phyloP scores from a whole-genome alignment of 2,329 filamentous ascomycete species.

The Fusarium sulawesiense region DNA sequence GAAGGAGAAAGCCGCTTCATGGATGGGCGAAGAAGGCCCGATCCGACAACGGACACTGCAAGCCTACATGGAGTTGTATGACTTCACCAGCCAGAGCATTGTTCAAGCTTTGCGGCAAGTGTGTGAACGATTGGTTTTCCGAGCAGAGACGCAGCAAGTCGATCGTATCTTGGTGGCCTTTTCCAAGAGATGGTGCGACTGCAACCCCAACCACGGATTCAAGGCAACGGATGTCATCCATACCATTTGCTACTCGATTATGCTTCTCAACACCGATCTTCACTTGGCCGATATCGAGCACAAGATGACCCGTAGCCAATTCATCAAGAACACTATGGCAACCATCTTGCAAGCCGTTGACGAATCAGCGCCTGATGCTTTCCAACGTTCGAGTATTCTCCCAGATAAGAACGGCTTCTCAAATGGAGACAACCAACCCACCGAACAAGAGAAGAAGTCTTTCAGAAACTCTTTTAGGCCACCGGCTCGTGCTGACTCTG shows the following conservation, averaged over 20 bases:
- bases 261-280: slow-evolving; percentile 94
- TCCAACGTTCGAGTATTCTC: slow-evolving; percentile 69
- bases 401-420: slow-evolving; percentile 56
- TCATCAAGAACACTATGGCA: slow-evolving; percentile 95
- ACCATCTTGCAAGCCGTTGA: slow-evolving; percentile 82
- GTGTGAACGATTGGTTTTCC: slow-evolving; percentile 83
- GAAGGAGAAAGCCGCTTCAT: slow-evolving; percentile 84
- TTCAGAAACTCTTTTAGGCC: slow-evolving; percentile 65
- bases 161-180: slow-evolving; percentile 93
- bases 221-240: slow-evolving; percentile 92
- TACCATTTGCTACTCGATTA: slow-evolving; percentile 95
- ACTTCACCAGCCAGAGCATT: slow-evolving; percentile 85
- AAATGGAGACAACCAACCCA: slow-evolving; percentile 49
- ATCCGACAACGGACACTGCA: slow-evolving; percentile 68
- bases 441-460: slow-evolving; percentile 54
- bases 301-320: slow-evolving; percentile 95
- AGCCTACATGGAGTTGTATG: slow-evolving; percentile 93
- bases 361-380: slow-evolving; percentile 76
- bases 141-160: slow-evolving; percentile 95
- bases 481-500: slow-evolving; percentile 56
- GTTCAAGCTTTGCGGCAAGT: slow-evolving; percentile 81
- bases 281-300: slow-evolving; percentile 94
- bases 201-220: slow-evolving; percentile 93
- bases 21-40: slow-evolving; percentile 82
- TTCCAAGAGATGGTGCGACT: slow-evolving; percentile 90